Base-by-base conservation (phyloP, 768 basidiomycete species). In the Boletus patriciae region DNA sequence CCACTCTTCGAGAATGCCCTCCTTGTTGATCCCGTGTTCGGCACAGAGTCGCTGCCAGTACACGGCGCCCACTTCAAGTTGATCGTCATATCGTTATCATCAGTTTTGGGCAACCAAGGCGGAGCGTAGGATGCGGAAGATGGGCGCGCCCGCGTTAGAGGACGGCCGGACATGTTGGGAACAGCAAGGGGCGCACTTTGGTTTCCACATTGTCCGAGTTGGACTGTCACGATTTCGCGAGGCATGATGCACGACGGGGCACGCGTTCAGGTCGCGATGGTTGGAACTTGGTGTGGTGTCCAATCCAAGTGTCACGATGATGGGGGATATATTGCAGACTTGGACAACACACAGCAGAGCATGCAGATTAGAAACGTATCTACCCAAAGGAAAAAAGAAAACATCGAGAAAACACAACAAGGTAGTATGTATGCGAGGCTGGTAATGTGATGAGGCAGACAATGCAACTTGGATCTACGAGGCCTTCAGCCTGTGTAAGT, bases 41-140 rank as follows among this genome's bases (percentile, higher is more conserved):
- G 94, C 92, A 66, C 97, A 98, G 18, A 99, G 83, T 44, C 96
- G 89, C 66, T 98, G 94, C 97, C 97, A 99, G 77, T 89, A 99
- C 60, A 97, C 94, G 50, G 92, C 88, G 45, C 94, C 93, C 87
- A 98, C 96, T 98, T n/a, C n/a, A n/a, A n/a, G n/a, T n/a, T 18
- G 37, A 42, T 40, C 47, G n/a, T 37, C 49, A 15, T 42, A 15
- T 9, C n/a, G 8, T 41, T 13, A 7, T 40, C n/a, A 18, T 50
- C 18, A 6, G 11, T 47, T 23, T 15, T 4, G 21, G 36, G 23
- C 9, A 33, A 31, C 21, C 11, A 23, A 6, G 16, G 4, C 7
- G 6, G 21, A 12, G 27, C 13, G 19, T 4, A 9, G 8, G 31
- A 52, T 23, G 10, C 15, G 36, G 3, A 8, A 13, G 46, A 33